phyloP scores from a whole-genome alignment of 1,284 basidiomycete species.

The Pseudozyma sp. region DNA sequence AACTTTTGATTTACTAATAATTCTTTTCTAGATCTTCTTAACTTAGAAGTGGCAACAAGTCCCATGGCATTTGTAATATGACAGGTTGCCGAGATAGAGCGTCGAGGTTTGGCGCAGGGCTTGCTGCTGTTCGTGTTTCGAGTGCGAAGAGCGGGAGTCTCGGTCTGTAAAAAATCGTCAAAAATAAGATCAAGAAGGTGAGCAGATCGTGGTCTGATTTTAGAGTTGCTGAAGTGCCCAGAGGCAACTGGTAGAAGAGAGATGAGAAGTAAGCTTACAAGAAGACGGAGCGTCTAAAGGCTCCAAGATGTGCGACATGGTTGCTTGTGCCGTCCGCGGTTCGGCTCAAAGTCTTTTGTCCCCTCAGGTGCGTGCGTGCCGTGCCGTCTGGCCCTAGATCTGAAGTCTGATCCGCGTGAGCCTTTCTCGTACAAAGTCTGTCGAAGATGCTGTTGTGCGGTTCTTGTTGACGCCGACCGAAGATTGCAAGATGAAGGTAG shows the following conservation, averaged over 20 bases:
- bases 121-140: slow-evolving; percentile 70
- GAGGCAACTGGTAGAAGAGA: background rate
- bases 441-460: background rate
- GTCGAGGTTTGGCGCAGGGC: slow-evolving; percentile 72
- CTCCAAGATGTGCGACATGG: slow-evolving; percentile 87
- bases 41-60: too few relatives aligned
- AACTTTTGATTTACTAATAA: too few relatives aligned
- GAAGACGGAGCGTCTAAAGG: slow-evolving; percentile 91
- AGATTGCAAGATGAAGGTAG: background rate
- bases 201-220: slow-evolving; percentile 29
- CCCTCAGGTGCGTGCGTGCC: background rate
- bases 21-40: too few relatives aligned
- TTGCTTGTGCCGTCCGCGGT: slow-evolving; percentile 3
- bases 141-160: slow-evolving; percentile 67
- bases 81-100: slow-evolving; percentile 77
- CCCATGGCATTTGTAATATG: too few relatives aligned
- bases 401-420: too few relatives aligned
- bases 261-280: slow-evolving; percentile 77
- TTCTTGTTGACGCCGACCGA: background rate
- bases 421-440: too few relatives aligned
- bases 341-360: too few relatives aligned
- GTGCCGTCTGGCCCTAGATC: too few relatives aligned
- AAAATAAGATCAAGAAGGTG: slow-evolving; percentile 21
- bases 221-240: background rate
- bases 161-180: slow-evolving; percentile 57